Percentiles rank a stretch among this genome's conserved stretches.
These are phyloP conservation scores for Agaricus blazei DNA, from an alignment of 768 basidiomycete species.

Conservation along the genomic window DNA sequence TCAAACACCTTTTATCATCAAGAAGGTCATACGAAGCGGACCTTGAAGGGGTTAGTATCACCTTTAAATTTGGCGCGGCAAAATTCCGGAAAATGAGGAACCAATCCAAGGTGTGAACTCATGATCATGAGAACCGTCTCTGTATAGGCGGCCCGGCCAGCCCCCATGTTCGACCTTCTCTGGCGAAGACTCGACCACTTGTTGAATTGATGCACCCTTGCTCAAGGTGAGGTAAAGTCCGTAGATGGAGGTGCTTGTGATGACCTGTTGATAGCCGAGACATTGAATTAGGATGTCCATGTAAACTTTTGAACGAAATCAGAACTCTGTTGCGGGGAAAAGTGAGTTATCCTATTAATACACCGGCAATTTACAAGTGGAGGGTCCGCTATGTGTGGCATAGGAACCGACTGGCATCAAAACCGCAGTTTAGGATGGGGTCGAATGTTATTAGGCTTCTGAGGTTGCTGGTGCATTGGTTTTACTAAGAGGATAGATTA, in stretches of 20 bases:
- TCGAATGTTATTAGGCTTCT: background rate
- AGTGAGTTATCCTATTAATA: background rate
- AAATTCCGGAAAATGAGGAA: constrained; percentile 3
- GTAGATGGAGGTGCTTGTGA: background rate
- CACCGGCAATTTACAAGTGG: background rate
- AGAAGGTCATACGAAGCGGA: background rate
- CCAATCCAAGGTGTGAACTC: background rate
- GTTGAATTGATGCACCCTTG: background rate
- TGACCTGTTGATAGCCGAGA: constrained; percentile 1
- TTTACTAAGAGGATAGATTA: constrained; percentile 51
- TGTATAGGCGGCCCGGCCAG: constrained; percentile 1
- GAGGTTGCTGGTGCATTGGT: background rate
- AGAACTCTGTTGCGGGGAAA: background rate
- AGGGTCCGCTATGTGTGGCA: background rate
- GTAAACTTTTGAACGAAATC: too few species aligned
- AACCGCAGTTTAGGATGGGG: background rate
- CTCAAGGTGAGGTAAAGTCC: background rate
- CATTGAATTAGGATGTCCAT: background rate
- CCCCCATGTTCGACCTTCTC: background rate
- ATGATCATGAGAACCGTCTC: constrained; percentile 6
- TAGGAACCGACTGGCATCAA: background rate
- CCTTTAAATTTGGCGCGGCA: background rate
- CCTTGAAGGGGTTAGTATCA: constrained; percentile 7
- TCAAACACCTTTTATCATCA: constrained; percentile 8
- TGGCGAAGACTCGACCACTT: background rate